phyloP scores from a whole-genome alignment of 208 protist species.

The Crithidia sp. region DNA sequence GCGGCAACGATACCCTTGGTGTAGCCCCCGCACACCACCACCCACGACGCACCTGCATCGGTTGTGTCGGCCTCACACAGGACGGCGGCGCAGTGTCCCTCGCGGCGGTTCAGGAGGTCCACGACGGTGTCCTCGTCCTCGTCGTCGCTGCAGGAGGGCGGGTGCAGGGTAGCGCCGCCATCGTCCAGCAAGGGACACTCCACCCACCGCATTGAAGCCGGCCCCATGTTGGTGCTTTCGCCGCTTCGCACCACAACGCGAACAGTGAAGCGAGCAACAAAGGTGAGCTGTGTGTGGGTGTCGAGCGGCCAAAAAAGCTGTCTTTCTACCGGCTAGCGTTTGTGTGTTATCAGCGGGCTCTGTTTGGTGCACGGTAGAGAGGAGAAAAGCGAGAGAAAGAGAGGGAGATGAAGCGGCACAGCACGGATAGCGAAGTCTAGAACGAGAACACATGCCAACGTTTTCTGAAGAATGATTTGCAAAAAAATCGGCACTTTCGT shows the following conservation, averaged over 20 bases:
- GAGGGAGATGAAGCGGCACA: too few relatives aligned
- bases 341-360: too few relatives aligned
- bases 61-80: constrained; percentile 7
- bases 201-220: constrained; percentile 47
- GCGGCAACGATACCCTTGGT: constrained; percentile 57
- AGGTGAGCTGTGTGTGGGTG: too few relatives aligned
- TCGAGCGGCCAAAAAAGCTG: too few relatives aligned
- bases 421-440: too few relatives aligned
- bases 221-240: constrained; percentile 7
- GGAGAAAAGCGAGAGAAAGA: too few relatives aligned
- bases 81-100: constrained; percentile 69
- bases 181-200: constrained; percentile 38
- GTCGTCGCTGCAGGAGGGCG: constrained; percentile 23
- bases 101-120: constrained; percentile 55
- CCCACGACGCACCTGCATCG: constrained; percentile 28
- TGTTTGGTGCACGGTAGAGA: too few relatives aligned
- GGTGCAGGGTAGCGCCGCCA: constrained; percentile 21
- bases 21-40: constrained; percentile 69
- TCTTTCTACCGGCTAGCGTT: too few relatives aligned
- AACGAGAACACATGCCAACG: too few relatives aligned
- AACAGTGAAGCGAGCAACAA: neutral
- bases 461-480: too few relatives aligned
- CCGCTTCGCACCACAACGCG: too few relatives aligned
- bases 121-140: constrained; percentile 36
- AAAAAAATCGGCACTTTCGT: too few relatives aligned